phyloP scores from a whole-genome alignment of 768 basidiomycete genomes.

The Trametes cinnabarina region DNA sequence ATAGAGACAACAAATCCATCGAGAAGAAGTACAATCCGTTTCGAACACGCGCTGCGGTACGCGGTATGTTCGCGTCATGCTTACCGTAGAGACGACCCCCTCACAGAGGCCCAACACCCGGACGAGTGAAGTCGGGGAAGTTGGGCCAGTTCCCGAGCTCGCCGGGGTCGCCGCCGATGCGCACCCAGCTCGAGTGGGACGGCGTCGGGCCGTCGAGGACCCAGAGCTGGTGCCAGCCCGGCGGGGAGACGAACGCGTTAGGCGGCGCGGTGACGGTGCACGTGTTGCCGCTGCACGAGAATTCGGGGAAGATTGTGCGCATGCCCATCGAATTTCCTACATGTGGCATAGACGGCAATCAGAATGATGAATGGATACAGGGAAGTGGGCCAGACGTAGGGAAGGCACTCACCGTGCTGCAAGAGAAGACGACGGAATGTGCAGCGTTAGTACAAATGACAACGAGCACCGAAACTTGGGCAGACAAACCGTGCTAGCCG shows the following conservation, averaged over 20 bases:
- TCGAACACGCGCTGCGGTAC: too few species aligned
- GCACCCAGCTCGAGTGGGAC: conserved; percentile 69
- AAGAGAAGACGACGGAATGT: not conserved
- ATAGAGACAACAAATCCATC: too few species aligned
- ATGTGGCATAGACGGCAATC: not conserved
- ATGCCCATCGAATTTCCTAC: conserved; percentile 63
- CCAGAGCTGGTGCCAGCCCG: conserved; percentile 76
- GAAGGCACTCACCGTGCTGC: conserved; percentile 14
- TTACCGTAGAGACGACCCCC: not conserved
- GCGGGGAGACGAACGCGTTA: conserved; percentile 63
- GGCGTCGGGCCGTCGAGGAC: conserved; percentile 79
- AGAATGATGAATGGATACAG: not conserved
- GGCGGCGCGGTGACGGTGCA: conserved; percentile 81
- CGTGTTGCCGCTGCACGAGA: conserved; percentile 63
- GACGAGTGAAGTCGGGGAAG: conserved; percentile 62
- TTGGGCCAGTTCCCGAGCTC: conserved; percentile 72
- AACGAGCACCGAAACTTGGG: not conserved
- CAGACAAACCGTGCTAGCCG: conserved; percentile 57
- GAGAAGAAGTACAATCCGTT: too few species aligned
- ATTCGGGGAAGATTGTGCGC: conserved; percentile 69
- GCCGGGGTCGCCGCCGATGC: conserved; percentile 76
- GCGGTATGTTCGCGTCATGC: too few species aligned
- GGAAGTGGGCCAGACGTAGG: too few species aligned
- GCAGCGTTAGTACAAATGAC: not conserved
- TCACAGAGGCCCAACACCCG: conserved; percentile 45